Evolutionary conservation across 495 filamentous ascomycete genomes (phyloP).

Genomic region (Mycothermus thermophilus): DNA sequence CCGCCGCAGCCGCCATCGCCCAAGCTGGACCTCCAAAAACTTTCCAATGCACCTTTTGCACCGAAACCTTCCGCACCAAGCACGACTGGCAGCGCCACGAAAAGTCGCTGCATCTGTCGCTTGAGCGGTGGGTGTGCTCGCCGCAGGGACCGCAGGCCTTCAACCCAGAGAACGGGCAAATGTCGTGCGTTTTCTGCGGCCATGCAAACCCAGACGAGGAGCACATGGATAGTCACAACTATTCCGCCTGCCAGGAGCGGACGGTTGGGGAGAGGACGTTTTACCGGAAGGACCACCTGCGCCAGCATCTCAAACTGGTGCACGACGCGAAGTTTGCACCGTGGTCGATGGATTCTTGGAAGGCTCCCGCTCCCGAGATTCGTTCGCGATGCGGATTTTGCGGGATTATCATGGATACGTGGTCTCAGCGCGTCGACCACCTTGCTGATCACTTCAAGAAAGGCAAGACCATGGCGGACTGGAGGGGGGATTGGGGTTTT

Average conservation of each 20-base stretch:
- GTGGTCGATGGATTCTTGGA: slow-evolving; percentile 58
- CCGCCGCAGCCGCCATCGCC: neutral
- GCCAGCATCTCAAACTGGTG: slow-evolving; percentile 68
- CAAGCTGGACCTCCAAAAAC: slow-evolving; percentile 33
- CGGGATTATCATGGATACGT: slow-evolving; percentile 42
- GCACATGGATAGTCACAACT: slow-evolving; percentile 60
- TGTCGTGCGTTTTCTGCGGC: slow-evolving; percentile 58
- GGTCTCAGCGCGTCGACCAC: slow-evolving; percentile 50
- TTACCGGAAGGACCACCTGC: slow-evolving; percentile 71
- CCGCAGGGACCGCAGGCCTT: slow-evolving; percentile 46
- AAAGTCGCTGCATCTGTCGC: slow-evolving; percentile 60
- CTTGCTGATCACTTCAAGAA: slow-evolving; percentile 56
- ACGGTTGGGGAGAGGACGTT: slow-evolving; percentile 56
- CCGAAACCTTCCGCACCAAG: slow-evolving; percentile 65
- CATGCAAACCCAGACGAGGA: slow-evolving; percentile 39
- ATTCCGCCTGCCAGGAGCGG: slow-evolving; percentile 51
- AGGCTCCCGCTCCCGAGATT: slow-evolving; percentile 42
- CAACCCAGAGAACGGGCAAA: slow-evolving; percentile 32
- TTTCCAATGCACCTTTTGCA: slow-evolving; percentile 79
- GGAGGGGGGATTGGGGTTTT: slow-evolving; percentile 63
- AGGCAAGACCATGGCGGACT: slow-evolving; percentile 52
- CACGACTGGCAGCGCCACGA: slow-evolving; percentile 80
- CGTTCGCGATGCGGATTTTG: slow-evolving; percentile 63
- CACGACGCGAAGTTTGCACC: slow-evolving; percentile 49
- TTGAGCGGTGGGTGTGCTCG: slow-evolving; percentile 70